phyloP scores from a whole-genome alignment of 257 asterid species.

The Fraxinus pennsylvanica region DNA sequence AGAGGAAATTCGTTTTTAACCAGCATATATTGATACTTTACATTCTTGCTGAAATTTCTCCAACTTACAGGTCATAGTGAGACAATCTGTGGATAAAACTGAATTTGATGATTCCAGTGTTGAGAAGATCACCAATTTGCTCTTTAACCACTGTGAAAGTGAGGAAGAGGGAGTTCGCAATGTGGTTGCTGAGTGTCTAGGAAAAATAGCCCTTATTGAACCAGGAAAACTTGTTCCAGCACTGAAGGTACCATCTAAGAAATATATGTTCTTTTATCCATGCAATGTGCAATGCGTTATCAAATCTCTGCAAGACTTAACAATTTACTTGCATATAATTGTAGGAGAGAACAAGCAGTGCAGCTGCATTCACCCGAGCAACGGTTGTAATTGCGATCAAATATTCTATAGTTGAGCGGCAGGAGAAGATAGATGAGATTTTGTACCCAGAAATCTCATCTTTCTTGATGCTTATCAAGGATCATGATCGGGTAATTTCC shows the following conservation, averaged over 20 bases:
- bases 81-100: constrained; percentile 97
- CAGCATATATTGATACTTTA: background rate
- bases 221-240: constrained; percentile 98
- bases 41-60: constrained; percentile 17
- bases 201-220: constrained; percentile 95
- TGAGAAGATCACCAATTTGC: constrained; percentile 80
- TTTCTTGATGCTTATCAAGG: constrained; percentile 93
- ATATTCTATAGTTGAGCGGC: constrained; percentile 93
- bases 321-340: constrained; percentile 32
- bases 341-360: constrained; percentile 79
- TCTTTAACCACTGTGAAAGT: constrained; percentile 97
- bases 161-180: constrained; percentile 99
- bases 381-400: constrained; percentile 93
- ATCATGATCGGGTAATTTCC: constrained; percentile 77
- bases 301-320: constrained; percentile 7
- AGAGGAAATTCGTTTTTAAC: constrained; percentile 8
- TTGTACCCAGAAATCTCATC: constrained; percentile 80
- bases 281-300: background rate
- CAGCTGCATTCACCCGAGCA: constrained; percentile 95
- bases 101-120: constrained; percentile 95
- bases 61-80: constrained; percentile 78
- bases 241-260: constrained; percentile 61
- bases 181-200: constrained; percentile 98
- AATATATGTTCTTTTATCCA: constrained; percentile 11
- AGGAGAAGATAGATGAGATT: constrained; percentile 89